These are phyloP conservation scores for Pleurotus eryngii DNA, from an alignment of 768 basidiomycete genomes.

Conservation along the genomic window DNA sequence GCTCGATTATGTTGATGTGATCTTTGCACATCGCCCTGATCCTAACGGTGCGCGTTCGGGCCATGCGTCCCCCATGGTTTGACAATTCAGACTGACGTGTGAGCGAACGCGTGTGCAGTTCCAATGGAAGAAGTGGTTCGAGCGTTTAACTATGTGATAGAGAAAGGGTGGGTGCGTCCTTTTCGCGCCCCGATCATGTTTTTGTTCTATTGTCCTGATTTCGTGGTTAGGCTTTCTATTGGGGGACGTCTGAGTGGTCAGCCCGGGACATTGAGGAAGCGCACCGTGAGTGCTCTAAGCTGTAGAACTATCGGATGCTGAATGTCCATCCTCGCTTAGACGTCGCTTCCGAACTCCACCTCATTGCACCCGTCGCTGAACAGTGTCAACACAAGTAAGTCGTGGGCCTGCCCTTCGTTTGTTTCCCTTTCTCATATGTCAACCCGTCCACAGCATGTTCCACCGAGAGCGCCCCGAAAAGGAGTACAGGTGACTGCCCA, in stretches of 20 bases:
- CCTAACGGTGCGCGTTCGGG: constrained; percentile 35
- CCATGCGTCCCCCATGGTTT: background rate
- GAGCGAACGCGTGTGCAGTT: constrained; percentile 24
- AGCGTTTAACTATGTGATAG: constrained; percentile 77
- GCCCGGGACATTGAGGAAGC: constrained; percentile 68
- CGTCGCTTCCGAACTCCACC: constrained; percentile 61
- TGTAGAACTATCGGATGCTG: constrained; percentile 19
- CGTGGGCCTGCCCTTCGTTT: background rate
- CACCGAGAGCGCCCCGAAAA: constrained; percentile 79
- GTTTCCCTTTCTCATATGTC: background rate
- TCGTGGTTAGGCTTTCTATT: constrained; percentile 51
- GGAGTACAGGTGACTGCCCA: constrained; percentile 56
- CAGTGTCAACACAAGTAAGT: constrained; percentile 71
- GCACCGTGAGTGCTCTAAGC: constrained; percentile 36
- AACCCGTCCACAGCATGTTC: constrained; percentile 51
- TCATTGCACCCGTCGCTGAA: constrained; percentile 71
- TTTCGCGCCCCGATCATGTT: background rate
- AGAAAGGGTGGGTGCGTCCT: constrained; percentile 56
- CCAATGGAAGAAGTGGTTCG: constrained; percentile 79
- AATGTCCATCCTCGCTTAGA: constrained; percentile 31
- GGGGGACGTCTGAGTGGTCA: constrained; percentile 80
- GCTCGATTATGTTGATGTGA: constrained; percentile 73
- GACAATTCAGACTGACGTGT: background rate
- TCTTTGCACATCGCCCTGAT: constrained; percentile 71
- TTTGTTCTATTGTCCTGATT: background rate